These are phyloP conservation scores for Helotiales sp. DNA, from an alignment of 2,329 filamentous ascomycete genomes.

Conservation along the genomic window DNA sequence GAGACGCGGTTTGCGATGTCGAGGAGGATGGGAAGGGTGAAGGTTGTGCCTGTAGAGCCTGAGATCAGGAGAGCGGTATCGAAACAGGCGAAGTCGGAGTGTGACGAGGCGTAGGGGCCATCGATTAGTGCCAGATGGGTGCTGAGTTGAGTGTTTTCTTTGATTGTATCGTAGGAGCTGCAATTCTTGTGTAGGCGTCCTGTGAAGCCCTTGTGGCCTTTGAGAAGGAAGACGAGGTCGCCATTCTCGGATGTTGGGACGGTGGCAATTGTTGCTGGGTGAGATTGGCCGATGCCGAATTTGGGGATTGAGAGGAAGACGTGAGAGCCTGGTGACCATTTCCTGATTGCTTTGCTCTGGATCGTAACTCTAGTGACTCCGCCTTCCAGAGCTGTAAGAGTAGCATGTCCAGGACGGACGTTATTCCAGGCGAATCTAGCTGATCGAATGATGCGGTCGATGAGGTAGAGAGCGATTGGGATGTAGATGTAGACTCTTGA, in stretches of 20 bases:
- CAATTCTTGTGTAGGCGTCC: conserved; percentile 51
- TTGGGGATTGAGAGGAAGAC: conserved; percentile 60
- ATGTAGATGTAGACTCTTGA: conserved; percentile 32
- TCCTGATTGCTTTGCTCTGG: conserved; percentile 35
- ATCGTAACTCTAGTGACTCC: conserved; percentile 39
- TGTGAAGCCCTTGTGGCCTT: conserved; percentile 58
- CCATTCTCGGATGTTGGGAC: conserved; percentile 53
- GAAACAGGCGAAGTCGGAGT: conserved; percentile 55
- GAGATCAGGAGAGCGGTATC: conserved; percentile 61
- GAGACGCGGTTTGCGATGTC: neutral
- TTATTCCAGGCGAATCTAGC: conserved; percentile 37
- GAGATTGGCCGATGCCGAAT: conserved; percentile 54
- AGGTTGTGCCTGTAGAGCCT: conserved; percentile 66
- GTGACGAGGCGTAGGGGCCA: conserved; percentile 50
- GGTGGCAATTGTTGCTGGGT: conserved; percentile 60
- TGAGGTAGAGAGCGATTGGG: conserved; percentile 26
- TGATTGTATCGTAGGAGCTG: conserved; percentile 15
- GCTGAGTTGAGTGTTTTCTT: conserved; percentile 6
- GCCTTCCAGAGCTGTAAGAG: conserved; percentile 34
- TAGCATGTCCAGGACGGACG: conserved; percentile 26
- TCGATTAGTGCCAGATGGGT: conserved; percentile 49
- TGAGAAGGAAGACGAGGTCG: conserved; percentile 60
- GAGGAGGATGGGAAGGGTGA: conserved; percentile 82
- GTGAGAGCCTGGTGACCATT: conserved; percentile 51
- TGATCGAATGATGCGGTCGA: conserved; percentile 30